Conservation (phyloP, 2,329 filamentous ascomycete genomes). For the Orbilia brochopaga region DNA sequence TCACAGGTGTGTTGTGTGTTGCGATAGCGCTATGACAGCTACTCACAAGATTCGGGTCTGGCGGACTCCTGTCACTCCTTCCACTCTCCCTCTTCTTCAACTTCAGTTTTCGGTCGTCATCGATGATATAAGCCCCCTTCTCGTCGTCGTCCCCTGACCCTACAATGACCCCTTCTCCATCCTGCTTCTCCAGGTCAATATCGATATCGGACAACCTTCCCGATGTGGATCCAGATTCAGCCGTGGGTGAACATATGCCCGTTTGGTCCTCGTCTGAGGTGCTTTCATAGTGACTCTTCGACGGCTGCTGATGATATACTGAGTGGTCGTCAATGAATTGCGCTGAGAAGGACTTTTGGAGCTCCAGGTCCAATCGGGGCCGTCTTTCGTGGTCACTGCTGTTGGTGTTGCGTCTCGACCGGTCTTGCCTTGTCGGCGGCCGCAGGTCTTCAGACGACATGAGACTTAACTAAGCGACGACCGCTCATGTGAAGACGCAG, state of each 20-base stretch:
- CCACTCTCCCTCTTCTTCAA: conserved; percentile 39
- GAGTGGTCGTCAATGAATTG: conserved; percentile 43
- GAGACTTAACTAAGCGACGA: neutral
- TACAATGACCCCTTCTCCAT: conserved; percentile 6
- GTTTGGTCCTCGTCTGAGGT: conserved; percentile 18
- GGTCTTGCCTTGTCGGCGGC: conserved; percentile 13
- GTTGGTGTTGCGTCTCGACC: conserved; percentile 9
- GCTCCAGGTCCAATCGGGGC: conserved; percentile 38
- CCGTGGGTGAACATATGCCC: conserved; percentile 46
- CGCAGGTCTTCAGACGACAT: conserved; percentile 36
- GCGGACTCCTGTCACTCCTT: conserved; percentile 23
- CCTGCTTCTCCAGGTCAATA: conserved; percentile 31
- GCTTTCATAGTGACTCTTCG: conserved; percentile 35
- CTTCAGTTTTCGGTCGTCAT: conserved; percentile 26
- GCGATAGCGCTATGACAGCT: neutral
- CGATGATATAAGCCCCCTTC: conserved; percentile 17
- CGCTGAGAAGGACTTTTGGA: conserved; percentile 41
- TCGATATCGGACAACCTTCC: conserved; percentile 27
- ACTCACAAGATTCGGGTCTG: conserved; percentile 46
- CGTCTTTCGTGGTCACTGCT: conserved; percentile 12
- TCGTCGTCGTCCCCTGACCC: conserved; percentile 16
- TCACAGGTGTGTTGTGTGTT: conserved; percentile 25
- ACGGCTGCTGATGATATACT: conserved; percentile 29
- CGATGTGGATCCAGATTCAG: conserved; percentile 21
- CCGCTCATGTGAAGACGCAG: neutral